Evolutionary conservation across 495 filamentous ascomycete genomes (phyloP), one percentile per base, ranked within the genome.

Genomic region (Melanomma pulvis-pyrius): DNA sequence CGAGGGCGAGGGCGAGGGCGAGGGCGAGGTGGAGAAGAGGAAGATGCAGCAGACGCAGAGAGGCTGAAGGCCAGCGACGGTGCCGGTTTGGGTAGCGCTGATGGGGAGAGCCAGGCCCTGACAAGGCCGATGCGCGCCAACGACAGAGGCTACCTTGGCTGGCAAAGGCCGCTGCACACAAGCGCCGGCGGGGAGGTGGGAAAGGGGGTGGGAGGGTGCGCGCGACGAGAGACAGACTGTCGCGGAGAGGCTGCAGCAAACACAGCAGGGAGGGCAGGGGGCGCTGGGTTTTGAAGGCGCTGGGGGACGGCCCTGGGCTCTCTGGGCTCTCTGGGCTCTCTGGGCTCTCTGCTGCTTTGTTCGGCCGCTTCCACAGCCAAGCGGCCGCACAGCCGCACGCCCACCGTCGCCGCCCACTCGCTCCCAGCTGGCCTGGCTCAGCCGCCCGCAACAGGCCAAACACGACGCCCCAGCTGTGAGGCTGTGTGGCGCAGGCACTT

Each of bases 371-470:
- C 21, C 48, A 6, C 22, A 29, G 21, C 48, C 9, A 1, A 7
- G 48, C 26, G 22, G 48, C 48, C 19, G 48, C 48, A 51, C 48
- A 51, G 48, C 48, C 48, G 48, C 48, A 51, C 15, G 2, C 48
- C 22, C 7, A 51, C 48, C 48, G 5, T 12, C 22, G 5, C 48
- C n/a, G n/a, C 9, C 36, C 36, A 9, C 36, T 9, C 36, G n/a
- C 9, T 41, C 9, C 15, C 22, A 25, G 48, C 21, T 29, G 19
- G 48, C 48, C 48, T 51, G 22, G n/a, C 26, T 24, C 48, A 29
- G 22, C 26, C 22, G 21, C 48, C 48, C 8, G 13, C 39, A 12
- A 44, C 30, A 12, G 4, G 30, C 30, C 30, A 34, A 34, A 34
- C 12, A 5, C 12, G 30, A 34, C 30, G 4, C 9, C 5, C 17